A percentile compares a stretch with the other conserved stretches of the same genome.
These are phyloP conservation scores for Chytriomyces confervae DNA, from an alignment of 192 early-diverging fungal species.

Conservation along the genomic window DNA sequence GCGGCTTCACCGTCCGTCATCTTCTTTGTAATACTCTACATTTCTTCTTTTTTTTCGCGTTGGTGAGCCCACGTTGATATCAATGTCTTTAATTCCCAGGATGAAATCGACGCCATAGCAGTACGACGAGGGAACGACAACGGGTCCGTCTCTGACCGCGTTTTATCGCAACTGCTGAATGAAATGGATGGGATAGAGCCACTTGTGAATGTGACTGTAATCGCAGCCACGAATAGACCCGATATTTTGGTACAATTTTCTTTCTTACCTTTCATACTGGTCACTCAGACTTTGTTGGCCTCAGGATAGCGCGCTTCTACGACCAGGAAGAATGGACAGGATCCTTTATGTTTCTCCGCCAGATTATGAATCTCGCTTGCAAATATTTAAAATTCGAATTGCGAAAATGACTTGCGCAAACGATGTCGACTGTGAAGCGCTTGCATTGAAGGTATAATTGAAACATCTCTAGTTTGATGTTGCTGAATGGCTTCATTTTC, in stretches of 20 bases:
- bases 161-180: conserved; percentile 90
- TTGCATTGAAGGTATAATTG: conserved; percentile 64
- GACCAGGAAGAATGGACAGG: conserved; percentile 94
- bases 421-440: conserved; percentile 69
- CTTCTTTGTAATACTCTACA: conserved; percentile 78
- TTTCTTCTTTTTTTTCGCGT: neutral
- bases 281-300: no score
- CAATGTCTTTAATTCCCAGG: no score
- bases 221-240: conserved; percentile 97
- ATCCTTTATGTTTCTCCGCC: conserved; percentile 95
- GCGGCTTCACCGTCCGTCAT: conserved; percentile 94
- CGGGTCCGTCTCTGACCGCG: conserved; percentile 85
- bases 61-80: neutral
- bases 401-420: conserved; percentile 70
- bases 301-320: conserved; percentile 85
- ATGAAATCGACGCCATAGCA: conserved; percentile 97
- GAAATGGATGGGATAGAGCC: conserved; percentile 98
- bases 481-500: no score
- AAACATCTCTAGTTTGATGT: conserved; percentile 19
- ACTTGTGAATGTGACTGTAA: conserved; percentile 92
- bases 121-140: conserved; percentile 77
- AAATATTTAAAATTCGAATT: conserved; percentile 82
- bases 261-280: neutral
- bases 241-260: conserved; percentile 77
- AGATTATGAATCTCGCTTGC: conserved; percentile 70